phyloP scores from a whole-genome alignment of 345 rosid species.

The Aethionema arabicum region DNA sequence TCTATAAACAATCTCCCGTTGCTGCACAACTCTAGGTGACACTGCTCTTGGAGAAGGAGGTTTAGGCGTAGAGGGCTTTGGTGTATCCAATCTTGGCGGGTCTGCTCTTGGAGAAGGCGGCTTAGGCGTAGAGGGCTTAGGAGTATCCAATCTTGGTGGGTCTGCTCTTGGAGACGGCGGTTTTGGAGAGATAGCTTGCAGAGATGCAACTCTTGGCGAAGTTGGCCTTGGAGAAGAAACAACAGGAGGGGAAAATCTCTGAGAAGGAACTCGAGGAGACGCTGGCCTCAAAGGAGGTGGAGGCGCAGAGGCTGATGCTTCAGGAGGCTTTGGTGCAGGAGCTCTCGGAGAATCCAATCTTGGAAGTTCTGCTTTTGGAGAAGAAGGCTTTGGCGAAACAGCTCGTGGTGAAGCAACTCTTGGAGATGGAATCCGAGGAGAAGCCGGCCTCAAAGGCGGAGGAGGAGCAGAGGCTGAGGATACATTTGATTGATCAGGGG shows the following conservation, averaged over 20 bases:
- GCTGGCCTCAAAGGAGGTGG: constrained; percentile 43
- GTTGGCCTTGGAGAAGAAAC: constrained; percentile 44
- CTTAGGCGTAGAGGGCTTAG: constrained; percentile 25
- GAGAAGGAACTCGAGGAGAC: constrained; percentile 33
- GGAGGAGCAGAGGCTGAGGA: constrained; percentile 38
- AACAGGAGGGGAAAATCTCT: constrained; percentile 48
- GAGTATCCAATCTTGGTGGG: constrained; percentile 38
- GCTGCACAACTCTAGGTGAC: constrained; percentile 29
- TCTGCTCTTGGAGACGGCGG: constrained; percentile 56
- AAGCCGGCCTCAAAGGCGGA: constrained; percentile 35
- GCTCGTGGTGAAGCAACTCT: constrained; percentile 39
- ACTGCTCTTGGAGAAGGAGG: constrained; percentile 52
- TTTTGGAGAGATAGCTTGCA: constrained; percentile 43
- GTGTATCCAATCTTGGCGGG: constrained; percentile 8
- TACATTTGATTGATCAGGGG: constrained; percentile 25
- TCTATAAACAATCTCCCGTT: constrained; percentile 43
- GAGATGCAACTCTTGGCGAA: constrained; percentile 58
- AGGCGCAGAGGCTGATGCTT: constrained; percentile 35
- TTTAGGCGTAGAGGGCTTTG: constrained; percentile 46
- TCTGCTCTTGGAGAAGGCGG: constrained; percentile 31
- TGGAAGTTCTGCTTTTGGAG: constrained; percentile 25
- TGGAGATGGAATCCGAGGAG: constrained; percentile 41
- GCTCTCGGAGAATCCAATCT: constrained; percentile 23
- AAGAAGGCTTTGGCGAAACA: constrained; percentile 48
- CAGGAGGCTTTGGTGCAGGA: constrained; percentile 48